Evolutionary conservation across 148 eudicot species (phyloP).

Genomic region (Diospyros kaki): DNA sequence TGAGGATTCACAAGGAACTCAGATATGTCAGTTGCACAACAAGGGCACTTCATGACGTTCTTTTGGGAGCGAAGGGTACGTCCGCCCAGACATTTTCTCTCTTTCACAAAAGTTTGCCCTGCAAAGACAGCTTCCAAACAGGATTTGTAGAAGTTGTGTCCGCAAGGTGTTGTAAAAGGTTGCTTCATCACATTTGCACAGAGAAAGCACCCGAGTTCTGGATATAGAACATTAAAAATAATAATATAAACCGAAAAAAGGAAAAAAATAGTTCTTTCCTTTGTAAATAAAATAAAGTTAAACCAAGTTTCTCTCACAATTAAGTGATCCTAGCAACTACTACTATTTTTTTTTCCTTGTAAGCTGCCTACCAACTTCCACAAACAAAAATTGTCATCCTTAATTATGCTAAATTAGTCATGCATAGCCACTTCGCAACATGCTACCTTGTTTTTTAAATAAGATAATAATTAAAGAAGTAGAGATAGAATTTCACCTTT

Average conservation of each 20-base stretch:
- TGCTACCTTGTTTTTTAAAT: too few species aligned
- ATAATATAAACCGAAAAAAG: not conserved
- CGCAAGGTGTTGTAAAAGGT: conserved; percentile 87
- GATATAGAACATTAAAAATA: conserved; percentile 5
- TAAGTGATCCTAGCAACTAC: not conserved
- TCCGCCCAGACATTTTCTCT: conserved; percentile 53
- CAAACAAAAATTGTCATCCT: not conserved
- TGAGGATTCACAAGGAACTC: conserved; percentile 69
- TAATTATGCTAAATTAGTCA: not conserved
- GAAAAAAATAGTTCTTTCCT: not conserved
- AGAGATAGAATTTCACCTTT: conserved; percentile 38
- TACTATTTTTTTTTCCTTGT: too few species aligned
- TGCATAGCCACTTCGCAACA: not conserved
- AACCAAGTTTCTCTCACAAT: not conserved
- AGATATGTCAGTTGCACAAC: conserved; percentile 66
- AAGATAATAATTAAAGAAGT: not conserved
- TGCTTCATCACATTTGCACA: conserved; percentile 66
- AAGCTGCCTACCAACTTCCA: not conserved
- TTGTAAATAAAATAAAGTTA: not conserved
- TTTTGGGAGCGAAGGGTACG: conserved; percentile 65
- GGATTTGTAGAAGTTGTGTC: conserved; percentile 76
- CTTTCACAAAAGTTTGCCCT: conserved; percentile 54
- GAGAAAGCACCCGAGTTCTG: conserved; percentile 68
- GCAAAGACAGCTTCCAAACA: conserved; percentile 69
- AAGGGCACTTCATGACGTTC: conserved; percentile 76